Conservation (phyloP, 2,329 filamentous ascomycete genomes). For the Lizonia empirigonia region DNA sequence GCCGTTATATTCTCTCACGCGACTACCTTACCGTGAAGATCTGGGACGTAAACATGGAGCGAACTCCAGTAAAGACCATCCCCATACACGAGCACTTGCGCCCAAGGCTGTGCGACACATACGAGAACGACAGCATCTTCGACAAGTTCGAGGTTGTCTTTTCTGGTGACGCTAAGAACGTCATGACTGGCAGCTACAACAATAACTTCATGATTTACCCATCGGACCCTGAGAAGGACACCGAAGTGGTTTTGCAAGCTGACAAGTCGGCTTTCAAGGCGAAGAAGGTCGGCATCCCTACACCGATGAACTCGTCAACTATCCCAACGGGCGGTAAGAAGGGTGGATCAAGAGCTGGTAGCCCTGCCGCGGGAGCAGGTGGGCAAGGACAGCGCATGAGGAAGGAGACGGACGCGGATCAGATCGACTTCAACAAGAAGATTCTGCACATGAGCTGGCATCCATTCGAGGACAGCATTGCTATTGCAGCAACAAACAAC, state of each 20-base stretch:
- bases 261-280: constrained; percentile 99
- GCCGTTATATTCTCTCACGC: constrained; percentile 93
- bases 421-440: constrained; percentile 99
- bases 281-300: constrained; percentile 98
- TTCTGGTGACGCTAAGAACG: constrained; percentile 96
- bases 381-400: constrained; percentile 92
- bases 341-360: constrained; percentile 83
- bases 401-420: constrained; percentile 98
- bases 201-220: constrained; percentile 99
- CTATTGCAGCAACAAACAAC: constrained; percentile 98
- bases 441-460: constrained; percentile 99
- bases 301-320: constrained; percentile 85
- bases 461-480: constrained; percentile 98
- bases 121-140: constrained; percentile 99
- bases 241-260: constrained; percentile 94
- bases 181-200: constrained; percentile 99
- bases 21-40: constrained; percentile 99
- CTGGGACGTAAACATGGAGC: constrained; percentile 99
- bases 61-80: constrained; percentile 96
- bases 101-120: constrained; percentile 93
- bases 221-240: constrained; percentile 92
- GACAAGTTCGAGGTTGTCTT: constrained; percentile 99
- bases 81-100: constrained; percentile 97
- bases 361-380: constrained; percentile 72
- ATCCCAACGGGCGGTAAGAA: constrained; percentile 82